Percentiles rank a stretch among this genome's conserved stretches.
phyloP scores from a whole-genome alignment of 352 stramenopile species.

The Elongisporangium senticosum region DNA sequence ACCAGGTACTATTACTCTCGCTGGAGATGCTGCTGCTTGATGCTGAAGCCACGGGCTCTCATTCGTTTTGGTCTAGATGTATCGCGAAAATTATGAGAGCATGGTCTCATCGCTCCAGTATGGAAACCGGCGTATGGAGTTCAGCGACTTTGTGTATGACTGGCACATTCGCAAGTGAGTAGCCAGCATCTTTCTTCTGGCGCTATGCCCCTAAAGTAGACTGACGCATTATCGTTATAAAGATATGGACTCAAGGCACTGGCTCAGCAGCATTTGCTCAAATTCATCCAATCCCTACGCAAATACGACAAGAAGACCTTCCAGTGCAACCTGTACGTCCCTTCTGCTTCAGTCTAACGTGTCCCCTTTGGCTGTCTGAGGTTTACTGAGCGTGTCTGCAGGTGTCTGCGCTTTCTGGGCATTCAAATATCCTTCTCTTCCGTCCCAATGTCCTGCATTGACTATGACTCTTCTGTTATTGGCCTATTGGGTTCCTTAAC shows the following conservation, averaged over 20 bases:
- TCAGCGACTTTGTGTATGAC: constrained; percentile 82
- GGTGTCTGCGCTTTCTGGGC: constrained; percentile 62
- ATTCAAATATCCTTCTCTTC: constrained; percentile 44
- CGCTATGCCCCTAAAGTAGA: neutral
- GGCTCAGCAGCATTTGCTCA: constrained; percentile 67
- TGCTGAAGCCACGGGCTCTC: neutral
- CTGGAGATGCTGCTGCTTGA: neutral
- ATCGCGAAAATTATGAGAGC: constrained; percentile 67
- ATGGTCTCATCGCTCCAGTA: constrained; percentile 67
- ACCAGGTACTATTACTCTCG: constrained; percentile 27
- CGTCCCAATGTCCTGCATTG: neutral
- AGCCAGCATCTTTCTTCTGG: neutral
- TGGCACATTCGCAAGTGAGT: constrained; percentile 78
- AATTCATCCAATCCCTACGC: constrained; percentile 72
- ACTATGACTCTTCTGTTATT: constrained; percentile 10
- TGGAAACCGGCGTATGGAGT: constrained; percentile 63
- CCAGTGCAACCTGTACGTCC: constrained; percentile 53
- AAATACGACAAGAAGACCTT: constrained; percentile 66
- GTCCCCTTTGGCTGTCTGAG: constrained; percentile 2
- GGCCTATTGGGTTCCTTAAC: constrained; percentile 9
- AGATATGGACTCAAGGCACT: constrained; percentile 68
- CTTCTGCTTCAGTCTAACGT: neutral
- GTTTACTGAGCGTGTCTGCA: constrained; percentile 4
- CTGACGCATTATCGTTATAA: neutral
- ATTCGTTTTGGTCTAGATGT: constrained; percentile 27